Evolutionary conservation across 106 monocot species (phyloP).

Genomic region (Dendrobium nobile): DNA sequence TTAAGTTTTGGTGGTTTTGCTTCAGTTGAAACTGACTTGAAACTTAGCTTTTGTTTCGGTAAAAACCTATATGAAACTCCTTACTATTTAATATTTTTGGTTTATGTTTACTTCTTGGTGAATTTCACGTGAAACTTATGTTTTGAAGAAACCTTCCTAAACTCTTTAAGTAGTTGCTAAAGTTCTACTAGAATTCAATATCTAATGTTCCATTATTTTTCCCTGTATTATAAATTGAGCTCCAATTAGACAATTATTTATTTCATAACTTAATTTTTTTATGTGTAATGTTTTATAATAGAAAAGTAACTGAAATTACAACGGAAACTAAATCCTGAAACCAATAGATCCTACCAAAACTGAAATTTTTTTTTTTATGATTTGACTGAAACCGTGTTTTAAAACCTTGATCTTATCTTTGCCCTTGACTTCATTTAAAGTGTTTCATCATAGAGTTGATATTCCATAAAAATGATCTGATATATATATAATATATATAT

Average conservation of each 20-base stretch:
- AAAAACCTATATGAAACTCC: too few relatives aligned
- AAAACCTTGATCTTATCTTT: neutral
- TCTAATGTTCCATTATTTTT: neutral
- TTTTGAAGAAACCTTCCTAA: neutral
- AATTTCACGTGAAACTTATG: neutral
- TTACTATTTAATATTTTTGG: neutral
- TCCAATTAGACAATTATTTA: neutral
- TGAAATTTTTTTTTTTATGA: neutral
- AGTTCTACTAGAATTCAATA: neutral
- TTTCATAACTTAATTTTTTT: neutral
- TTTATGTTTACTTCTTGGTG: too few relatives aligned
- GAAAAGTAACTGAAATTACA: neutral
- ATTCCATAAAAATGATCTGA: neutral
- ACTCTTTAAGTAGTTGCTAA: neutral
- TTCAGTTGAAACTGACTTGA: neutral
- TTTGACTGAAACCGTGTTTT: neutral
- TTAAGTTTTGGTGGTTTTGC: too few relatives aligned
- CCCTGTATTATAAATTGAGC: neutral
- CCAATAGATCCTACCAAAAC: neutral
- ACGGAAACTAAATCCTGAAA: neutral
- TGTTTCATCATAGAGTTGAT: neutral
- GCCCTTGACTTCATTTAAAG: neutral
- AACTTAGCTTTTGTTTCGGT: neutral
- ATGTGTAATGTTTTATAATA: neutral
- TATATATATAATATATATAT: neutral